Base-by-base conservation (phyloP, 345 rosid species). In the Pistacia atlantica region DNA sequence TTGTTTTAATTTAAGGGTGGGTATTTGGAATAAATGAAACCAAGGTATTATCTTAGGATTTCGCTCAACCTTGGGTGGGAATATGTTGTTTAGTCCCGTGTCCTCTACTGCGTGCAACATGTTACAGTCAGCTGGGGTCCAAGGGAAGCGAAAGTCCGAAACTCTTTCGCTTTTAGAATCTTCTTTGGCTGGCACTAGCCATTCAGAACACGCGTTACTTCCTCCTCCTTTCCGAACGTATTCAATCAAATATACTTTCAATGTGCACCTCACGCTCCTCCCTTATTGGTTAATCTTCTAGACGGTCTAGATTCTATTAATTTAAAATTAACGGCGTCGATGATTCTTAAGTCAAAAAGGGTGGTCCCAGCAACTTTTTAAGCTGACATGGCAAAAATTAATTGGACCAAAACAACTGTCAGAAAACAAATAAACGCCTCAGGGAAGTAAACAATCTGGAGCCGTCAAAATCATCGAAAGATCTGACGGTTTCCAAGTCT, bases 401-500 rank as follows among this genome's bases (percentile, higher is more conserved):
- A 22, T 14, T 58, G 66, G 35, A 13, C 57, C 57, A 54, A 13
- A 54, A 12, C 1, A 18, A 54, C 57, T 14, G 16, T 13, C 3
- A 13, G 4, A 16, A 18, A 54, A 54, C 17, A 3, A 49, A 16
- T 48, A 25, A 1, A 48, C 4, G 11, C 17, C 3, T 1, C 0
- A 17, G 8, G 5, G 11, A 71, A 37, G 35, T 37, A 45, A 59
- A 45, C 66, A 52, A 82, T 69, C 61, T 57, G 1, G 57, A 60
- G 79, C 87, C 85, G 85, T 84, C 71, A 51, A 37, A 35, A 9
- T 33, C 0, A 48, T 74, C 66, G 64, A 16, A 22, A 9, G 60
- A 85, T 83, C 82, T 46, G 62, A 82, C 85, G 84, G 86, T 51
- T 13, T 45, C n/a, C 75, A 37, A 49, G 25, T 55, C 11, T 38